phyloP scores from a whole-genome alignment of 139 green algal genomes.

The Coelastrella sp. region DNA sequence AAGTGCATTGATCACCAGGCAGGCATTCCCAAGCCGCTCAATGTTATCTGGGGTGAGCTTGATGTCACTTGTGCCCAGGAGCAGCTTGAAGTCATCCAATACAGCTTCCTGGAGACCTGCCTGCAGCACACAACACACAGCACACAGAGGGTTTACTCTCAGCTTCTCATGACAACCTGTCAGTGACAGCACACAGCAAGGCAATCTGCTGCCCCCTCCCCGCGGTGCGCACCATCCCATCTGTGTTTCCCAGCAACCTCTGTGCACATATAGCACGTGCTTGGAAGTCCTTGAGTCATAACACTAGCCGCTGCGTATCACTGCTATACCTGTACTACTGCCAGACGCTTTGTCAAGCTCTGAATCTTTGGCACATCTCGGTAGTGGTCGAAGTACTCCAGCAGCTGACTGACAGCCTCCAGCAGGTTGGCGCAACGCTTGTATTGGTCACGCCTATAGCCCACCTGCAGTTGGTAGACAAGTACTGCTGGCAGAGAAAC shows the following conservation, averaged over 20 bases:
- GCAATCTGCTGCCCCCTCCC: no score
- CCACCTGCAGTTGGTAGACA: slow-evolving; percentile 27
- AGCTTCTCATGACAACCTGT: no score
- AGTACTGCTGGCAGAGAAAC: no score
- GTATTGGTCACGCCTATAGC: slow-evolving; percentile 83
- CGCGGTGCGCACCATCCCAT: no score
- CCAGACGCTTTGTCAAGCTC: slow-evolving; percentile 43
- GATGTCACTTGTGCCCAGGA: slow-evolving; percentile 79
- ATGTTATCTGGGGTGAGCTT: slow-evolving; percentile 72
- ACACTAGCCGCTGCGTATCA: no score
- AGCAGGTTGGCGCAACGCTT: slow-evolving; percentile 91
- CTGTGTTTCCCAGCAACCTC: background rate
- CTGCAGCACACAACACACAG: slow-evolving; percentile 50
- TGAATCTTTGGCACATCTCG: slow-evolving; percentile 84
- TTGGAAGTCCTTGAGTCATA: no score
- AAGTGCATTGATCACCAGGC: slow-evolving; percentile 92
- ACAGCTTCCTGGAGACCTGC: slow-evolving; percentile 54
- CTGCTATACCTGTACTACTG: slow-evolving; percentile 45
- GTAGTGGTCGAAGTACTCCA: slow-evolving; percentile 92
- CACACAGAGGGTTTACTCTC: no score
- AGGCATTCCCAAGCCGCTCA: slow-evolving; percentile 90
- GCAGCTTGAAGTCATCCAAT: slow-evolving; percentile 76
- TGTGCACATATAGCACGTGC: background rate
- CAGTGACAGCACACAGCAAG: no score
- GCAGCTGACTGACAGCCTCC: slow-evolving; percentile 94